Base-by-base conservation (phyloP, 2,329 filamentous ascomycete genomes). In the Pestalotiopsis sp. region DNA sequence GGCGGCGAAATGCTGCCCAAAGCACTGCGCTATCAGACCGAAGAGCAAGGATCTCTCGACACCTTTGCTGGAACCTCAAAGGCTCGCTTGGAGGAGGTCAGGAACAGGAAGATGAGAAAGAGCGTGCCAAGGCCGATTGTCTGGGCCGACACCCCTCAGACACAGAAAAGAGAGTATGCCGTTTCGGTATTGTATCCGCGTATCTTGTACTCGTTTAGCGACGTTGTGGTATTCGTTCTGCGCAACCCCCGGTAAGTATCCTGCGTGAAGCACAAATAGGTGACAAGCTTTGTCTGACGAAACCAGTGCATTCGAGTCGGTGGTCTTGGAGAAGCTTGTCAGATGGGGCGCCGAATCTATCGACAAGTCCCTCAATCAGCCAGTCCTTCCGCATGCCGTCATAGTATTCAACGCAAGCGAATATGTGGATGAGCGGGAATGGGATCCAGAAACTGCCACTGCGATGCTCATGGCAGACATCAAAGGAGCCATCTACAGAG, bases 301-400 rank as follows among this genome's bases (percentile, higher is more conserved):
- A 20, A 9, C 64, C 65, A 82, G 80, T 41, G 76, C 77, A 9
- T 72, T 83, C 41, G 80, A 83, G 63, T 66, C 63, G 36, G 70
- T 70, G 14, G 78, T 80, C 3, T 73, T 84, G 2, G 76, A 78
- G 58, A 75, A 73, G 67, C 76, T 87, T 0, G 67, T 87, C 2
- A 75, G 80, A 11, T 87, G 85, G 85, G 85, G 83, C 3, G 78
- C 79, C 2, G 80, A 81, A 14, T 80, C 81, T 1, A 73, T 87
- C 2, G 84, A 87, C 63, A 84, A 79, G 40, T 85, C 84, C 0
- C 78, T 82, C 45, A 87, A 87, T 69, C 86, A 88, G 70, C 84
- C 85, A 3, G 78, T 81, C 2, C 75, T 87, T 2, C 84, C 85
- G 1, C 83, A 85, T 71, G 84, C 82, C 9, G 81, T 87, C 67